Conservation (phyloP, 768 basidiomycete genomes). For the Pleurotus eryngii region DNA sequence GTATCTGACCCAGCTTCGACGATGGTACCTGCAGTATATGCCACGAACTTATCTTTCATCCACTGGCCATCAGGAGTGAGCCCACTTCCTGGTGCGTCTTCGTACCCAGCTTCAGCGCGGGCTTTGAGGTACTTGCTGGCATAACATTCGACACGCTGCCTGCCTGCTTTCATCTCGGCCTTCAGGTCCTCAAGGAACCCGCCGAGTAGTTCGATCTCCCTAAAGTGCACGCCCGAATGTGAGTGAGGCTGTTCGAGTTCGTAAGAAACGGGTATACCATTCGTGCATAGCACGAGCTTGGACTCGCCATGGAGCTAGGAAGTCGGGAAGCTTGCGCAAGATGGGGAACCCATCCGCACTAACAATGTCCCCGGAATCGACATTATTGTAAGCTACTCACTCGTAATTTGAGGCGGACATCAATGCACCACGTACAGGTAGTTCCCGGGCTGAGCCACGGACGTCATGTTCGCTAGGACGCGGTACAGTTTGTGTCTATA, state of each 20-base stretch:
- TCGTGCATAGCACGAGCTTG: slow-evolving; percentile 17
- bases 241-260: background rate
- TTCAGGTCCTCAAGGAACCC: background rate
- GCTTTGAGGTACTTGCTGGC: background rate
- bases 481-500: slow-evolving; percentile 22
- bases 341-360: slow-evolving; percentile 24
- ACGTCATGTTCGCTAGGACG: slow-evolving; percentile 20
- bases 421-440: slow-evolving; percentile 15
- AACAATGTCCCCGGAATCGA: background rate
- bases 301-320: slow-evolving; percentile 22
- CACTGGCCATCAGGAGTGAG: background rate
- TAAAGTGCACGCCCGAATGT: background rate
- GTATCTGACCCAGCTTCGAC: background rate
- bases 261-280: background rate
- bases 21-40: background rate
- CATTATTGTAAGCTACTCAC: too few species aligned
- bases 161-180: background rate
- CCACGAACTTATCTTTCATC: background rate
- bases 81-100: background rate
- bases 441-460: slow-evolving; percentile 21
- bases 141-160: background rate
- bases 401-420: background rate
- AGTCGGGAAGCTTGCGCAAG: slow-evolving; percentile 22
- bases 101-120: background rate
- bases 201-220: background rate